These are phyloP conservation scores for Heterotrichella gracilis DNA, from an alignment of 352 stramenopile genomes.

Conservation along the genomic window DNA sequence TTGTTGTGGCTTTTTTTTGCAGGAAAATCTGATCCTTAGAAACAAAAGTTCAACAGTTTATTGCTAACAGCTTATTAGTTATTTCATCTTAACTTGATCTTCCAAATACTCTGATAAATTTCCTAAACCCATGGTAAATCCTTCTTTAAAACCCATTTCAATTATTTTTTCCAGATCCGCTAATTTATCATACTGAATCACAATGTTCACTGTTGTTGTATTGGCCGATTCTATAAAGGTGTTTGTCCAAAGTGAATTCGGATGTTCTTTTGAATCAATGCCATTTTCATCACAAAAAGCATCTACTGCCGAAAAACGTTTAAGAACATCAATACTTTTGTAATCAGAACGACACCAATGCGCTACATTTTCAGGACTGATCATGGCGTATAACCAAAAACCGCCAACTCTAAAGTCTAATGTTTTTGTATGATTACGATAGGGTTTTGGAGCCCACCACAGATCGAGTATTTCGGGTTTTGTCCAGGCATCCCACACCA, in stretches of 20 bases:
- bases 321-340: neutral
- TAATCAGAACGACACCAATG: neutral
- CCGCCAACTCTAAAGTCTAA: neutral
- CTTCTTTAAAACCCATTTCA: neutral
- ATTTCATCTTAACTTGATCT: too few relatives aligned
- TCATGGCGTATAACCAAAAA: neutral
- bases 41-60: too few relatives aligned
- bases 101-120: too few relatives aligned
- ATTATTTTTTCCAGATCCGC: neutral
- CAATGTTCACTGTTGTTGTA: neutral
- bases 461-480: neutral
- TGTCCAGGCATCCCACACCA: neutral
- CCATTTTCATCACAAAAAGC: neutral
- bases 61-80: too few relatives aligned
- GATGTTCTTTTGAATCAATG: neutral
- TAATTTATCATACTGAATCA: neutral
- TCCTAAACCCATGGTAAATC: too few relatives aligned
- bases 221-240: neutral
- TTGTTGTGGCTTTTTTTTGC: too few relatives aligned
- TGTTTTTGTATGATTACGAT: neutral
- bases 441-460: neutral
- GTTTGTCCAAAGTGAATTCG: neutral
- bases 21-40: too few relatives aligned
- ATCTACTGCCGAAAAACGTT: neutral
- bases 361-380: neutral